Base-by-base conservation (phyloP, 306 rosid species). In the Cicer chorassanicum region DNA sequence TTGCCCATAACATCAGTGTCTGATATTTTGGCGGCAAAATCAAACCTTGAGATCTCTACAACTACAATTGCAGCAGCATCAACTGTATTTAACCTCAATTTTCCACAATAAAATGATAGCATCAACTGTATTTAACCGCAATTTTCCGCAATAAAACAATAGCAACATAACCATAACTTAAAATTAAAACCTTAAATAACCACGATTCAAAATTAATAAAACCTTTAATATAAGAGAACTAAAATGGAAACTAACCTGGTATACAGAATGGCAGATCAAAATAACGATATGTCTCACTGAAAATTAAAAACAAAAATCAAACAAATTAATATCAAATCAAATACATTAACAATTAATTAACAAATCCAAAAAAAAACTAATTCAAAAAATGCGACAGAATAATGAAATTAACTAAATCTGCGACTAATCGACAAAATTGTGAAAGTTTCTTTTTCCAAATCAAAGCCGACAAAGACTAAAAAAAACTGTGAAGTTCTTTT, bases 211-310 rank as follows among this genome's bases (percentile, higher is more conserved):
- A 51, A 38, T 12, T 61, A 29, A 29, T 36, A 7, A 61, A 61
- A 61, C 21, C 44, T 36, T 7, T 1, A 65, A 1, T 16, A 42
- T 18, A 16, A 42, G 2, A 64, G 5, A 65, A 75, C 14, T 7
- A 43, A 49, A 49, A 6, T 6, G 15, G 45, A 59, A 45, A 61
- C 93, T 40, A 81, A 93, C 97, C 97, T 87, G 81, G 89, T 0
- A 68, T 13, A 79, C 97, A 93, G 84, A 91, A 91, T 34, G 97
- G 91, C 16, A 91, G 92, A 75, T 91, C 97, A 77, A 84, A 91
- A 59, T 88, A 93, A 14, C 93, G 92, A 68, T 83, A 83, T 9
- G 87, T 83, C 56, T 83, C 87, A 14, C 87, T 83, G 84, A 12
- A 61, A 9, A 63, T 39, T 9, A 40, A 19, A 39, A n/a, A 45